phyloP scores from a whole-genome alignment of 257 asterid genomes.

The Echium plantagineum region DNA sequence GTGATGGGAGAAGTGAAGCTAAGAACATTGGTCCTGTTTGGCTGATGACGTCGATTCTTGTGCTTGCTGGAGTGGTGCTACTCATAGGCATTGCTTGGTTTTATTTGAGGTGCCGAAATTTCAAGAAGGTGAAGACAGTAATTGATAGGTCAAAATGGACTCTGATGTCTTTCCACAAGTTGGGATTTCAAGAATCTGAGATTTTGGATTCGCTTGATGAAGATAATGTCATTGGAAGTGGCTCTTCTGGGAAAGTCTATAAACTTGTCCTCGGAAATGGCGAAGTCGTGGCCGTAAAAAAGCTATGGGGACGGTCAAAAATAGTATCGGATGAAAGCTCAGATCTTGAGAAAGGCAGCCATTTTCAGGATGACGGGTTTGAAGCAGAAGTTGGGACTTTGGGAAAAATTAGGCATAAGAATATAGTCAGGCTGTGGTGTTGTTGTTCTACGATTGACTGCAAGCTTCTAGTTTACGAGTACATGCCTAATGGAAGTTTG shows the following conservation, averaged over 20 bases:
- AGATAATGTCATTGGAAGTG: constrained; percentile 53
- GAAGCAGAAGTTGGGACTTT: constrained; percentile 64
- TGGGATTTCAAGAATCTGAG: constrained; percentile 57
- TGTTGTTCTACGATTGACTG: constrained; percentile 41
- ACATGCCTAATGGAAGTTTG: constrained; percentile 77
- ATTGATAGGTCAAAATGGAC: constrained; percentile 55
- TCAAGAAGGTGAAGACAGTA: constrained; percentile 18
- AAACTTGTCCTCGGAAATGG: constrained; percentile 56
- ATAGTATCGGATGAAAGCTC: constrained; percentile 15
- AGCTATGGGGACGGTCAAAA: constrained; percentile 27
- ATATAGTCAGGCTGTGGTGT: constrained; percentile 67
- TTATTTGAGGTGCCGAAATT: constrained; percentile 30
- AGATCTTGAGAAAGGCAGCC: constrained; percentile 1
- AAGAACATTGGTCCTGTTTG: constrained; percentile 15
- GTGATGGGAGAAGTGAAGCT: constrained; percentile 15
- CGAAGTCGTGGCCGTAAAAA: constrained; percentile 69
- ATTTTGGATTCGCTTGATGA: constrained; percentile 45
- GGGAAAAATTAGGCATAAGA: constrained; percentile 78
- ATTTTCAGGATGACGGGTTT: constrained; percentile 32
- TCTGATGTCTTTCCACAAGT: constrained; percentile 43
- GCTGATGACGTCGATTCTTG: constrained; percentile 29
- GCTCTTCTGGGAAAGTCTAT: constrained; percentile 71
- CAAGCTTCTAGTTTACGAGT: constrained; percentile 73
- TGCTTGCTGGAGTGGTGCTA: constrained; percentile 25
- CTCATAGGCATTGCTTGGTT: constrained; percentile 40